Percentiles rank a stretch among this genome's conserved stretches.
These are phyloP conservation scores for Colletotrichum magnum DNA, from an alignment of 2,329 filamentous ascomycete species.

Conservation along the genomic window DNA sequence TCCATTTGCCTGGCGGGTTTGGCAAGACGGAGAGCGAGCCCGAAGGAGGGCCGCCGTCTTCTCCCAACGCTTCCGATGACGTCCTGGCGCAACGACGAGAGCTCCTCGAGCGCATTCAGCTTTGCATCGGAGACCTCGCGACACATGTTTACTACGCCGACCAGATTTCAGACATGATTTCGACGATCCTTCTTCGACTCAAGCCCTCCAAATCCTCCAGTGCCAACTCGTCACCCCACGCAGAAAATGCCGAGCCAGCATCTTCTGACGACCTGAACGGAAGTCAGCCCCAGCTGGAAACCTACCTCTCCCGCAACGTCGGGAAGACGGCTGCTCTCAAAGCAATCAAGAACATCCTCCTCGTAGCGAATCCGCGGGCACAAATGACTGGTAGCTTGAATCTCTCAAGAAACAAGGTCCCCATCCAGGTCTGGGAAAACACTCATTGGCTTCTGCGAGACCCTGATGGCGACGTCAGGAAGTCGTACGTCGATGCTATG, in stretches of 20 bases:
- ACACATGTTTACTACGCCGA: slow-evolving; percentile 98
- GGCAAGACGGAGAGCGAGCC: slow-evolving; percentile 51
- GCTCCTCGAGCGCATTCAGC: slow-evolving; percentile 76
- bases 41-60: slow-evolving; percentile 49
- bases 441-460: slow-evolving; percentile 94
- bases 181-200: slow-evolving; percentile 82
- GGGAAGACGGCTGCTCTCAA: slow-evolving; percentile 78
- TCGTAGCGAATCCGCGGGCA: slow-evolving; percentile 81
- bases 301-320: slow-evolving; percentile 66
- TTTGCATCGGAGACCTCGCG: slow-evolving; percentile 90
- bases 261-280: slow-evolving; percentile 50
- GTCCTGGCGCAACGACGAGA: slow-evolving; percentile 69
- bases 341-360: slow-evolving; percentile 85
- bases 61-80: slow-evolving; percentile 52
- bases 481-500: slow-evolving; percentile 87
- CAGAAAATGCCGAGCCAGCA: slow-evolving; percentile 60
- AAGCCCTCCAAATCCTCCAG: slow-evolving; percentile 72
- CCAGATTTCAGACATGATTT: slow-evolving; percentile 95
- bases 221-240: slow-evolving; percentile 58
- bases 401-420: slow-evolving; percentile 81
- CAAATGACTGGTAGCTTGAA: slow-evolving; percentile 71
- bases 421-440: slow-evolving; percentile 92
- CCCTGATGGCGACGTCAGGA: slow-evolving; percentile 81
- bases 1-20: slow-evolving; percentile 71
- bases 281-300: slow-evolving; percentile 62